Percentiles rank a stretch among this genome's conserved stretches.
These are phyloP conservation scores for Aspergillus incahuasiensis DNA, from an alignment of 495 filamentous ascomycete species.

Conservation along the genomic window DNA sequence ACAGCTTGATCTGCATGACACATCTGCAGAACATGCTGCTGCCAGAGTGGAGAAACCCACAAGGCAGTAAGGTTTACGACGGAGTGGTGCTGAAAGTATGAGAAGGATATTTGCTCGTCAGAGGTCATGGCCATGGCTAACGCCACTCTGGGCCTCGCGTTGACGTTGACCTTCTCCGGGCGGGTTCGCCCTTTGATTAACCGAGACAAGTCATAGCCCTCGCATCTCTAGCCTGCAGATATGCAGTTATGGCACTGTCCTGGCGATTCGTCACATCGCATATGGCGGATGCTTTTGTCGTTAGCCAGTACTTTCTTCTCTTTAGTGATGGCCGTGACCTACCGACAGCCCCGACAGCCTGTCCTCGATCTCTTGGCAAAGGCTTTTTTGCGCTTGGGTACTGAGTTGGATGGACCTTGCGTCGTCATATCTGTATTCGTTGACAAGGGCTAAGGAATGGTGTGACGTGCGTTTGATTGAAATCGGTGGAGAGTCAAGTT, in stretches of 20 bases:
- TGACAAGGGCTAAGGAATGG: too few species aligned
- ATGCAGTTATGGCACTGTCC: slow-evolving; percentile 2
- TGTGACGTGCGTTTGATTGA: too few species aligned
- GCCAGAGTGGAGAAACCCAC: neutral
- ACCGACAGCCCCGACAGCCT: neutral
- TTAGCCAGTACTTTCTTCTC: neutral
- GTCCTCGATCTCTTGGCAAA: neutral
- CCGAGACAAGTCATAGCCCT: neutral
- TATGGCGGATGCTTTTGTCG: neutral
- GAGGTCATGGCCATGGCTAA: neutral
- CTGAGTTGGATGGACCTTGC: too few species aligned
- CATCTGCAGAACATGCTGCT: neutral
- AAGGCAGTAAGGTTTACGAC: neutral
- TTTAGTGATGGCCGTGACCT: neutral
- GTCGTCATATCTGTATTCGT: too few species aligned
- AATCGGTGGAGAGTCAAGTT: too few species aligned
- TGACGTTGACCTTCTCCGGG: neutral
- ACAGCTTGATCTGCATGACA: neutral
- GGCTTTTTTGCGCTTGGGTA: neutral
- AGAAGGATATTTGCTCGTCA: neutral
- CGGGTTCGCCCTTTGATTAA: neutral
- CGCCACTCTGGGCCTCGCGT: neutral
- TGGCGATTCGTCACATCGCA: slow-evolving; percentile 4
- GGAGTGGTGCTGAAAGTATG: neutral
- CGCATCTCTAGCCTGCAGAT: neutral